Evolutionary conservation across 352 stramenopile genomes (phyloP).

Genomic region (Globisporangium barbulae): DNA sequence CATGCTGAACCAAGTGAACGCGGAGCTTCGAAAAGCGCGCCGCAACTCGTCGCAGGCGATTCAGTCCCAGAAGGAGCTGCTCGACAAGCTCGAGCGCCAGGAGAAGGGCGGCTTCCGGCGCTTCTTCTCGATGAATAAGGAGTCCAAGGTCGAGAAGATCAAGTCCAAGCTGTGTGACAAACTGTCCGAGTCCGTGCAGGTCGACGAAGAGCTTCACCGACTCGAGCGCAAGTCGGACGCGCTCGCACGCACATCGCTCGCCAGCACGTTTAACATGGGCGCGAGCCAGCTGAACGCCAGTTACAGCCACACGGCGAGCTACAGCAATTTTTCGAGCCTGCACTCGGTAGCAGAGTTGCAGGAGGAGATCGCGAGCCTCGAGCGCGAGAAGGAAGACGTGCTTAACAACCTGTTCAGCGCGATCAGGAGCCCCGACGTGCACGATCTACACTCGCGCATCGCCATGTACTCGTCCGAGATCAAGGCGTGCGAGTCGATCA

Average conservation of each 20-base stretch:
- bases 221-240: slow-evolving; percentile 67
- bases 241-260: slow-evolving; percentile 56
- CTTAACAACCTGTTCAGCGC: slow-evolving; percentile 59
- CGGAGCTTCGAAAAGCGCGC: slow-evolving; percentile 56
- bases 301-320: slow-evolving; percentile 17
- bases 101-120: slow-evolving; percentile 58
- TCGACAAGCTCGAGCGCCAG: slow-evolving; percentile 80
- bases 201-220: slow-evolving; percentile 62
- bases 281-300: slow-evolving; percentile 9
- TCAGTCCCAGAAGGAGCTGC: slow-evolving; percentile 74
- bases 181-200: slow-evolving; percentile 57
- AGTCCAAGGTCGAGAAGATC: slow-evolving; percentile 70
- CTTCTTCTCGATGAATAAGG: slow-evolving; percentile 70
- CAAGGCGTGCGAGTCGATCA: slow-evolving; percentile 66
- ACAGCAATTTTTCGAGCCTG: slow-evolving; percentile 19
- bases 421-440: slow-evolving; percentile 54
- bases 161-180: slow-evolving; percentile 69
- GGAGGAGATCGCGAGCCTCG: slow-evolving; percentile 58
- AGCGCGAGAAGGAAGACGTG: slow-evolving; percentile 73
- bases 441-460: slow-evolving; percentile 71
- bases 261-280: slow-evolving; percentile 5
- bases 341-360: slow-evolving; percentile 37
- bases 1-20: slow-evolving; percentile 32
- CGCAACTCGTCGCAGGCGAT: slow-evolving; percentile 72
- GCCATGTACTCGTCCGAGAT: slow-evolving; percentile 75